Evolutionary conservation across 2,329 filamentous ascomycete species (phyloP).

Genomic region (Cordyceps sp.): DNA sequence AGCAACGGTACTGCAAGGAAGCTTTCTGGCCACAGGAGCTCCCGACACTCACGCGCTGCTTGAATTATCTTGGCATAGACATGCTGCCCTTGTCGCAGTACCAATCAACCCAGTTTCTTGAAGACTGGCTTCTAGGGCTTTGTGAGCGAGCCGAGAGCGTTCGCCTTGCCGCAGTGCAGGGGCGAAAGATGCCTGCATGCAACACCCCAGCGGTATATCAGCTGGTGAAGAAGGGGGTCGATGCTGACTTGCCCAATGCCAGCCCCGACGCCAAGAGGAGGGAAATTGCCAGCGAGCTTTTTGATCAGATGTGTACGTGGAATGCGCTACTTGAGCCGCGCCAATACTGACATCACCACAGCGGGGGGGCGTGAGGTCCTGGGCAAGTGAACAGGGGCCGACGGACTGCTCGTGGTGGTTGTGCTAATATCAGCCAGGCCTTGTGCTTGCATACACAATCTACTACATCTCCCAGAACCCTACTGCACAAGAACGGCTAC

Average conservation of each 20-base stretch:
- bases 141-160: neutral
- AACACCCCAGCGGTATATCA: neutral
- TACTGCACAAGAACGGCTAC: neutral
- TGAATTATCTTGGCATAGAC: neutral
- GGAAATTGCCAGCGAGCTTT: slow-evolving; percentile 1
- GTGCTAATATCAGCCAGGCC: neutral
- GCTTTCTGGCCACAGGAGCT: slow-evolving; percentile 1
- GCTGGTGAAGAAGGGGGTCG: neutral
- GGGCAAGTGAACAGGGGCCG: neutral
- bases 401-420: no score
- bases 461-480: neutral
- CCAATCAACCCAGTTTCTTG: neutral
- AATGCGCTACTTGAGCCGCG: no score
- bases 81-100: neutral
- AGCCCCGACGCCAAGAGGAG: neutral
- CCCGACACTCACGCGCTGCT: neutral
- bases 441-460: slow-evolving; percentile 1
- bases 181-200: neutral
- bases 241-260: neutral
- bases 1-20: neutral
- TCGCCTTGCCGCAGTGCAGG: neutral
- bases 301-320: slow-evolving; percentile 1
- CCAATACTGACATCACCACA: neutral
- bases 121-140: neutral
- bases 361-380: neutral